Evolutionary conservation across 2,329 filamentous ascomycete species (phyloP).

Genomic region (Cordyceps fumosorosea): DNA sequence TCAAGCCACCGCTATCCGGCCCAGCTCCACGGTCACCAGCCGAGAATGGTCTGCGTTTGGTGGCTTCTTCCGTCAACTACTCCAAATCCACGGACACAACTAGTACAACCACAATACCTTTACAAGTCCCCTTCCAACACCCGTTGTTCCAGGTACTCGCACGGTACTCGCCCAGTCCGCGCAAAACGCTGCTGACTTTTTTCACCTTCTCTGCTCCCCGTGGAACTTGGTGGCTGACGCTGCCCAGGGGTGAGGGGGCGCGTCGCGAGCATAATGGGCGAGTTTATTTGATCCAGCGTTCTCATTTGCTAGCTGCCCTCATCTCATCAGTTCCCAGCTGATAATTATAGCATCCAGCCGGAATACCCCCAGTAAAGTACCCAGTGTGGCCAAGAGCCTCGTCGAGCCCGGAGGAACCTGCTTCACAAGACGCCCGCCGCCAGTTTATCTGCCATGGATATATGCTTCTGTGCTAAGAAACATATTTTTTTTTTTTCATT

Average conservation of each 20-base stretch:
- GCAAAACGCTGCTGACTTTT: background rate
- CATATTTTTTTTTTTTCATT: background rate
- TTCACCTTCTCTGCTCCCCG: too few species aligned
- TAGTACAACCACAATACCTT: background rate
- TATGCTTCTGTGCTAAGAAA: background rate
- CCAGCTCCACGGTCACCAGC: background rate
- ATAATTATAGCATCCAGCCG: background rate
- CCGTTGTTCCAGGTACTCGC: background rate
- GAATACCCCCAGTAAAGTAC: background rate
- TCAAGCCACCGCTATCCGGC: background rate
- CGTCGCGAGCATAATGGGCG: background rate
- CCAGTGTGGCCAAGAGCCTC: background rate
- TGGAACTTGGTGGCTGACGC: background rate
- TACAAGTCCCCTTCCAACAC: background rate
- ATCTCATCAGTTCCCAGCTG: conserved; percentile 1
- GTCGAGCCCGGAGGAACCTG: background rate
- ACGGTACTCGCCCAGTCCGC: background rate
- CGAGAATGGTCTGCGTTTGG: background rate
- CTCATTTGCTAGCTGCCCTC: background rate
- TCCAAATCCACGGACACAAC: background rate
- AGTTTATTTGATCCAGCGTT: background rate
- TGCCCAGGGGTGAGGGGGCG: background rate
- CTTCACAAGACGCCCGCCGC: background rate
- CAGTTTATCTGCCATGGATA: background rate
- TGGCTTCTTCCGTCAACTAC: background rate